Percentiles rank a stretch among this genome's conserved stretches.
These are phyloP conservation scores for Viridothelium virens DNA, from an alignment of 495 filamentous ascomycete species.

Conservation along the genomic window DNA sequence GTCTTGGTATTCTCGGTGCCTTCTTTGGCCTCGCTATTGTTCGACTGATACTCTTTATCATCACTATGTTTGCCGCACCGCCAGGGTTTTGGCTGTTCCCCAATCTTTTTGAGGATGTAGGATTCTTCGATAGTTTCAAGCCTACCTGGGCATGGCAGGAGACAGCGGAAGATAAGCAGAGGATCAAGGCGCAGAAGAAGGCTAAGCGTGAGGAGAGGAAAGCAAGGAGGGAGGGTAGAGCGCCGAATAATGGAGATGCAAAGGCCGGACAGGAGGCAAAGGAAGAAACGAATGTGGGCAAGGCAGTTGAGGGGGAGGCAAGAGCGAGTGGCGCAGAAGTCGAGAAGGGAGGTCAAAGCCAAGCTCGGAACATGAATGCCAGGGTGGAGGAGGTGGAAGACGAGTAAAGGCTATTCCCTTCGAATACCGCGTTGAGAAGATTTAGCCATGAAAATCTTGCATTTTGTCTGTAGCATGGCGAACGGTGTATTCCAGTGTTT, in stretches of 20 bases:
- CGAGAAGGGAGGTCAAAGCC: constrained; percentile 4
- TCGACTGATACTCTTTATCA: constrained; percentile 86
- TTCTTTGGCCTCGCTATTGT: constrained; percentile 99
- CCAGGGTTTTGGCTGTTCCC: constrained; percentile 97
- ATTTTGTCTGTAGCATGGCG: not conserved
- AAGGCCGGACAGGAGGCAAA: constrained; percentile 4
- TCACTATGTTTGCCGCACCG: constrained; percentile 75
- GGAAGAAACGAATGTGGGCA: constrained; percentile 11
- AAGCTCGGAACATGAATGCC: constrained; percentile 21
- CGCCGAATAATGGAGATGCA: not conserved
- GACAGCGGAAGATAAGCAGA: constrained; percentile 48
- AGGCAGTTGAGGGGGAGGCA: constrained; percentile 11
- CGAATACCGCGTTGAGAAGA: not conserved
- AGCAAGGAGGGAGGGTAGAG: constrained; percentile 21
- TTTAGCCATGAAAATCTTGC: not conserved
- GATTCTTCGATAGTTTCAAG: constrained; percentile 95
- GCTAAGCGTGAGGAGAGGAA: constrained; percentile 24
- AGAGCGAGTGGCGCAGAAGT: constrained; percentile 9
- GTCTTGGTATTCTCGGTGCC: constrained; percentile 81
- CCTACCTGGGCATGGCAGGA: constrained; percentile 93
- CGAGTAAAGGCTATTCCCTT: constrained; percentile 13
- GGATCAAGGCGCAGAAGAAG: constrained; percentile 26
- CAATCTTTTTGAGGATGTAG: constrained; percentile 97
- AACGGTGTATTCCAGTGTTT: not conserved
- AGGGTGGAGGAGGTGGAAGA: constrained; percentile 29